Evolutionary conservation across 1,139 yeast genomes (phyloP).

Genomic region (Hanseniaspora gamundiae): DNA sequence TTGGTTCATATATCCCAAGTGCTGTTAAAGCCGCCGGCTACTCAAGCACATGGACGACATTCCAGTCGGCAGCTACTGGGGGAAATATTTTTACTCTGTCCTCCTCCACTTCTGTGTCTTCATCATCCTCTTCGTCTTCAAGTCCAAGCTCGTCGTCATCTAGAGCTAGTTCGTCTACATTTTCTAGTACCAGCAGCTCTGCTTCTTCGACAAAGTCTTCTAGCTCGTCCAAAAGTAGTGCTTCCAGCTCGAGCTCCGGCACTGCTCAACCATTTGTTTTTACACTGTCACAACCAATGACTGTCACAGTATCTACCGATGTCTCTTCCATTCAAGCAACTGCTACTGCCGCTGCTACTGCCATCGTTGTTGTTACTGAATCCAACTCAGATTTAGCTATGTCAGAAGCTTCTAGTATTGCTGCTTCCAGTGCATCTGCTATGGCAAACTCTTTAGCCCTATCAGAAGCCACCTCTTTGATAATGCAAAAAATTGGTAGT

Average conservation of each 20-base stretch:
- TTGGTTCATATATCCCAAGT: conserved; percentile 1
- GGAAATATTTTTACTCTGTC: conserved; percentile 2
- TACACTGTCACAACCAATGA: no score
- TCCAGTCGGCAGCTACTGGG: conserved; percentile 2
- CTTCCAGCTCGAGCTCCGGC: background rate
- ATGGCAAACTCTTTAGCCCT: no score
- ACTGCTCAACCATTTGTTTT: no score
- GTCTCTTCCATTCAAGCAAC: no score
- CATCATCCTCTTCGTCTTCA: background rate
- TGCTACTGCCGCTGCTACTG: no score
- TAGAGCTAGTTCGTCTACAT: background rate
- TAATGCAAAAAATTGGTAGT: no score
- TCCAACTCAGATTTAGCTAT: no score
- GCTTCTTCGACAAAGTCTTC: background rate
- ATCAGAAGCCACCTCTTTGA: no score
- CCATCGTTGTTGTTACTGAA: no score
- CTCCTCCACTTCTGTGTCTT: background rate
- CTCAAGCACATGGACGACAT: conserved; percentile 15
- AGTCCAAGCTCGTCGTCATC: background rate
- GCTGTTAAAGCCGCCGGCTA: conserved; percentile 6
- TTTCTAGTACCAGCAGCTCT: background rate
- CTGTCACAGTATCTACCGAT: no score
- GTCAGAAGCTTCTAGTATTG: no score
- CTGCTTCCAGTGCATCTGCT: no score
- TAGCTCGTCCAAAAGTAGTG: background rate